phyloP scores from a whole-genome alignment of 108 stramenopile species.

The Cyclotella atomus region DNA sequence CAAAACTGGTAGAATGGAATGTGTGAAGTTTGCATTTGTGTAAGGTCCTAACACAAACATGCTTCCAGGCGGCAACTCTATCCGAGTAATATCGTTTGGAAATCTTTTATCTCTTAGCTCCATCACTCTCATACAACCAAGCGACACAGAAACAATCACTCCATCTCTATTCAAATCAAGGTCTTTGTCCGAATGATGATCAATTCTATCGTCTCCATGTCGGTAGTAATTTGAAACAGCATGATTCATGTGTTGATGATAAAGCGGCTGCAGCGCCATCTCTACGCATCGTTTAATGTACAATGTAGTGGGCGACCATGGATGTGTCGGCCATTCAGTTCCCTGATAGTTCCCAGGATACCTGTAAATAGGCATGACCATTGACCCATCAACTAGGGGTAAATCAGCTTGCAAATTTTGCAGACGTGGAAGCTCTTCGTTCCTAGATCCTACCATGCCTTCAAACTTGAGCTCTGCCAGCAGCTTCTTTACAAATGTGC shows the following conservation, averaged over 20 bases:
- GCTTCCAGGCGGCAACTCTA: constrained; percentile 64
- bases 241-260: constrained; percentile 79
- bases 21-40: constrained; percentile 74
- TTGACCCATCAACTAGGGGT: constrained; percentile 13
- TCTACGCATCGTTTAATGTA: constrained; percentile 70
- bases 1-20: constrained; percentile 61
- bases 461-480: constrained; percentile 70
- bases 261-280: constrained; percentile 57
- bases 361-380: constrained; percentile 32
- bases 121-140: constrained; percentile 65
- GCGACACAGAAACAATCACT: constrained; percentile 74
- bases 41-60: constrained; percentile 79
- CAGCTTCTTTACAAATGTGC: constrained; percentile 31
- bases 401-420: constrained; percentile 82
- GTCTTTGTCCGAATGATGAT: constrained; percentile 79
- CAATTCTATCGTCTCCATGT: constrained; percentile 71
- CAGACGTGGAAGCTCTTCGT: constrained; percentile 65
- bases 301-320: constrained; percentile 61
- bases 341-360: constrained; percentile 85
- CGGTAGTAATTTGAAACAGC: constrained; percentile 79
- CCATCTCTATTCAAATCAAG: constrained; percentile 73
- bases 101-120: constrained; percentile 59
- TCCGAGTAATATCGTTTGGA: constrained; percentile 63
- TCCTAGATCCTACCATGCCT: constrained; percentile 65
- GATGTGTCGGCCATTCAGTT: constrained; percentile 72